Evolutionary conservation across 805 yeast genomes (phyloP).

Genomic region (Myxozyma vanderwaltii): DNA sequence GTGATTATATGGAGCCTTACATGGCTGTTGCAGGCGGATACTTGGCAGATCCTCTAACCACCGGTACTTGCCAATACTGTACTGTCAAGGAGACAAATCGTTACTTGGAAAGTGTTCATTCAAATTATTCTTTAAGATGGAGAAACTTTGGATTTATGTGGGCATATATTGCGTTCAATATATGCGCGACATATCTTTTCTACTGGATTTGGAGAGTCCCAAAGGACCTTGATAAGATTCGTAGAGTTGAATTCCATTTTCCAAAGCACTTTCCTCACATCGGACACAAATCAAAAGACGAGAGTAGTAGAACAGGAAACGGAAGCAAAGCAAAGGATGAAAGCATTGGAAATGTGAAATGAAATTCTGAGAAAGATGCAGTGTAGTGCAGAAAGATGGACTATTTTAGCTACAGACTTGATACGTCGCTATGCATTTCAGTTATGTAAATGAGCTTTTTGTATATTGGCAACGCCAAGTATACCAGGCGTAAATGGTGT

Average conservation of each 20-base stretch:
- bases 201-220: constrained; percentile 32
- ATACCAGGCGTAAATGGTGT: too few relatives aligned
- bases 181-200: constrained; percentile 47
- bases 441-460: too few relatives aligned
- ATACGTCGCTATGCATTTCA: too few relatives aligned
- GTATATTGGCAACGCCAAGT: too few relatives aligned
- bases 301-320: background rate
- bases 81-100: constrained; percentile 18
- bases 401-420: too few relatives aligned
- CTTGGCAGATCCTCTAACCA: constrained; percentile 50
- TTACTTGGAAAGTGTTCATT: constrained; percentile 43
- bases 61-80: constrained; percentile 54
- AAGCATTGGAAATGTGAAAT: too few relatives aligned
- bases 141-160: constrained; percentile 64
- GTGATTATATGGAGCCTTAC: constrained; percentile 52
- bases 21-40: constrained; percentile 58
- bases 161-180: constrained; percentile 49
- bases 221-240: constrained; percentile 15
- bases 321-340: too few relatives aligned
- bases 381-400: too few relatives aligned
- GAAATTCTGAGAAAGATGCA: too few relatives aligned
- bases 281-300: background rate
- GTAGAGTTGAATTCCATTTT: background rate
- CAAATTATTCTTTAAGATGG: constrained; percentile 56
- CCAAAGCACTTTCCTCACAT: background rate